Evolutionary conservation across 345 rosid species (phyloP).

Genomic region (Rhodamnia argentea): DNA sequence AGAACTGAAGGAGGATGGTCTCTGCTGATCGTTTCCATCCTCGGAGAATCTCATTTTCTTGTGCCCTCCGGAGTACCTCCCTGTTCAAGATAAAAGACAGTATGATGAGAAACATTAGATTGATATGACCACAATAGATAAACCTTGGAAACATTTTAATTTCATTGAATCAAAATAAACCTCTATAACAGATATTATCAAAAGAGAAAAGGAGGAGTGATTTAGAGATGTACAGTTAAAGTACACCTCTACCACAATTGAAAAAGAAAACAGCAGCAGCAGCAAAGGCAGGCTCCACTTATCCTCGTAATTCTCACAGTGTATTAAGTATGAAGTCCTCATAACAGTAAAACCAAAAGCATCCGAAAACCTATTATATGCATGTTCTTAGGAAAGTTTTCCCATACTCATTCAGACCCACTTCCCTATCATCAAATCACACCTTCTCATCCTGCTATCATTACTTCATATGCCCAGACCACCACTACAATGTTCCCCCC

Average conservation of each 20-base stretch:
- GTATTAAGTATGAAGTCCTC: neutral
- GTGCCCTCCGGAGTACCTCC: constrained; percentile 8
- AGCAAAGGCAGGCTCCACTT: neutral
- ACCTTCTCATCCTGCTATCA: neutral
- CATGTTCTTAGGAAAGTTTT: neutral
- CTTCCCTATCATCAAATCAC: neutral
- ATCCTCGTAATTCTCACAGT: neutral
- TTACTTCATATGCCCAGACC: neutral
- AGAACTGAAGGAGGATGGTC: neutral
- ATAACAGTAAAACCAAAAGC: neutral
- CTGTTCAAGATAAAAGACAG: constrained; percentile 11
- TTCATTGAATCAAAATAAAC: neutral
- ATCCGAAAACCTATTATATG: neutral
- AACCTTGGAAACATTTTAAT: neutral
- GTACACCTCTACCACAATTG: neutral
- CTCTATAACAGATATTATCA: neutral
- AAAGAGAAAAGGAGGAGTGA: neutral
- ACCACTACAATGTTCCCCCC: neutral
- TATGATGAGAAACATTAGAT: neutral
- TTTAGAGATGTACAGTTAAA: neutral
- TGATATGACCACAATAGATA: neutral
- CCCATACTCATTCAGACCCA: neutral
- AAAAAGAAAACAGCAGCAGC: neutral
- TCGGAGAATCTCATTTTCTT: constrained; percentile 26
- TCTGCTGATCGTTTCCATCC: neutral